phyloP scores from a whole-genome alignment of 805 yeast species.

The Lachancea thermotolerans region DNA sequence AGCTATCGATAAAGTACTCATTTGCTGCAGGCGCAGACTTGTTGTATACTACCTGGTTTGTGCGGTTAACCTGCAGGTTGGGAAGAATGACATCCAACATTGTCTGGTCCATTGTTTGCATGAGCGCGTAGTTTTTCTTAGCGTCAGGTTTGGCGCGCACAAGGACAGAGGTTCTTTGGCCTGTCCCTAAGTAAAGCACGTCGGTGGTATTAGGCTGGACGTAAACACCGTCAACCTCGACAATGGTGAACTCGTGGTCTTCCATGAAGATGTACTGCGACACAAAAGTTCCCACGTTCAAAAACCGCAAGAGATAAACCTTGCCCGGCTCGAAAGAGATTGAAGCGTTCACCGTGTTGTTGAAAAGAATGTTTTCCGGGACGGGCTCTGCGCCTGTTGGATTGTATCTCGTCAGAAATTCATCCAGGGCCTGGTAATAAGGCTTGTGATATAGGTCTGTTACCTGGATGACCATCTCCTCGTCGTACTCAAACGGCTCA shows the following conservation, averaged over 20 bases:
- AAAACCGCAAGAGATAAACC: constrained; percentile 58
- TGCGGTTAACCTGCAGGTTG: constrained; percentile 47
- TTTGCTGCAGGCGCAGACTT: constrained; percentile 27
- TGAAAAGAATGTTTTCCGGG: constrained; percentile 59
- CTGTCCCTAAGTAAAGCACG: constrained; percentile 61
- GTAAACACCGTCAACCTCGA: constrained; percentile 69
- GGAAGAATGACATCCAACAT: constrained; percentile 68
- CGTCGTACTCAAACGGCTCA: constrained; percentile 54
- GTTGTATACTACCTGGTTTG: constrained; percentile 52
- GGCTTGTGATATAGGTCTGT: constrained; percentile 60
- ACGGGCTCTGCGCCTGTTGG: constrained; percentile 86
- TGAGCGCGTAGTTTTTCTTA: constrained; percentile 48
- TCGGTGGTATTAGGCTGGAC: constrained; percentile 52
- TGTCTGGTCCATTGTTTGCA: constrained; percentile 53
- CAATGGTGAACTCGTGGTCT: constrained; percentile 63
- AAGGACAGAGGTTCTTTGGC: constrained; percentile 73
- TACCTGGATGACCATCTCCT: constrained; percentile 50
- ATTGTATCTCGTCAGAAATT: constrained; percentile 56
- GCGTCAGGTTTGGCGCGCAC: constrained; percentile 46
- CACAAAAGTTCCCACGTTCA: constrained; percentile 65
- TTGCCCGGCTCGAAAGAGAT: constrained; percentile 50
- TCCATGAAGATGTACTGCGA: constrained; percentile 65
- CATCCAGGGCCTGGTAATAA: constrained; percentile 39
- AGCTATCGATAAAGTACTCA: constrained; percentile 19
- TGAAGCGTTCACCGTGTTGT: constrained; percentile 54